Base-by-base conservation (phyloP, 2,329 filamentous ascomycete genomes). In the Ascochyta viciae-villosae region DNA sequence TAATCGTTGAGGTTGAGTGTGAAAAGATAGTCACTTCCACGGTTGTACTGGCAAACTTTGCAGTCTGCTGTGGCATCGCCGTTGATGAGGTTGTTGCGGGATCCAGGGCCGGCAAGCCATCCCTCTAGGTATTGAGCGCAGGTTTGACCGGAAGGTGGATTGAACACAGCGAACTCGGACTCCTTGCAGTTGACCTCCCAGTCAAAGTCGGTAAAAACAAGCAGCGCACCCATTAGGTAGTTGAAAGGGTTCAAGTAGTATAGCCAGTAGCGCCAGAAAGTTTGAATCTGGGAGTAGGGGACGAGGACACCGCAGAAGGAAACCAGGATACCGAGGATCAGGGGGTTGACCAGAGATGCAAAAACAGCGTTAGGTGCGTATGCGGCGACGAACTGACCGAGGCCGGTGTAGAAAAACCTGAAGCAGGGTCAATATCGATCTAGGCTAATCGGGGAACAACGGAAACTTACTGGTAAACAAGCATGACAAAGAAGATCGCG, bases 181-280 rank as follows among this genome's bases (percentile, higher is more conserved):
- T 68, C 59, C 3, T 54, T 62, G 67, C 77, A 79, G 1, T 68
- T 67, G 15, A 81, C 73, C 2, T 75, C 54, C n/a, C 74, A 73
- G 46, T 80, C 70, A 42, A 77, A 83, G 19, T 74, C 64, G 4
- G 78, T 67, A 55, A 78, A 77, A 10, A 72, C 66, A 12, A 79
- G 72, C 3, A 79, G 64, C 0, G 72, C 64, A 7, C 74, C 74
- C 68, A 79, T 76, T 42, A 78, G 70, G 62, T 78, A 79, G 59
- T 74, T 79, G 69, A 78, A 80, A 0, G 76, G 77, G 54, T 78
- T 75, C 19, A 79, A 61, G 40, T 66, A 77, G 65, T 77, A 76
- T 3, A 76, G 50, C 76, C 76, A 79, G 67, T 76, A 78, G 15
- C 70, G 54, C 89, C 90, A 94, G 81, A 93, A 92, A 1, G 83